phyloP scores from a whole-genome alignment of 352 stramenopile species.

The Phytophthora idaei region DNA sequence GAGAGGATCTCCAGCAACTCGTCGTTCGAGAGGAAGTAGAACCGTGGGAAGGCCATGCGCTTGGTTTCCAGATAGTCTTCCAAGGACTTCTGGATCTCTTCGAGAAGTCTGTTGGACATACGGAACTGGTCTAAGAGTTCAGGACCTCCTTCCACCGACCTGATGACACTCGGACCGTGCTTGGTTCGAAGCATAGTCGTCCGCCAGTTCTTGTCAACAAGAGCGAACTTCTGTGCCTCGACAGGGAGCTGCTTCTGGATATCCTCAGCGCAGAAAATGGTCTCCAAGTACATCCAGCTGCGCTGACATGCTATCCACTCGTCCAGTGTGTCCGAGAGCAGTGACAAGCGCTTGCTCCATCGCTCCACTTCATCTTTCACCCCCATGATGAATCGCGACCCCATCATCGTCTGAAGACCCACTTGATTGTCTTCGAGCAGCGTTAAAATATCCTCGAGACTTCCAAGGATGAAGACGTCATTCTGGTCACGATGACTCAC shows the following conservation, averaged over 20 bases:
- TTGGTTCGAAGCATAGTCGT: constrained; percentile 82
- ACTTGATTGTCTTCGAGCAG: constrained; percentile 93
- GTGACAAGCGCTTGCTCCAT: constrained; percentile 89
- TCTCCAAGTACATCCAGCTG: constrained; percentile 92
- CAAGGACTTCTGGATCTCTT: constrained; percentile 92
- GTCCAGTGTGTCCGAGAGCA: constrained; percentile 84
- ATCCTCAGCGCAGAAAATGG: constrained; percentile 89
- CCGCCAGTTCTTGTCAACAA: constrained; percentile 90
- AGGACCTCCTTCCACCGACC: constrained; percentile 69
- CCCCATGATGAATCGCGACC: constrained; percentile 90
- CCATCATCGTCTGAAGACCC: constrained; percentile 93
- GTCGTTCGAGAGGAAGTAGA: constrained; percentile 94
- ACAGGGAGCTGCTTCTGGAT: constrained; percentile 90
- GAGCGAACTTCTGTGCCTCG: constrained; percentile 84
- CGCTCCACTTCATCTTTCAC: constrained; percentile 91
- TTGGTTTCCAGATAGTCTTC: constrained; percentile 94
- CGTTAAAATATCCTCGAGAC: constrained; percentile 90
- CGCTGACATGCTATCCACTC: constrained; percentile 87
- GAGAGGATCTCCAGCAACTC: constrained; percentile 92
- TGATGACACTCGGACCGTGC: constrained; percentile 76
- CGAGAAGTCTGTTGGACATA: constrained; percentile 83
- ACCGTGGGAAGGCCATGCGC: constrained; percentile 91
- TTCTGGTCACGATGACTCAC: constrained; percentile 86
- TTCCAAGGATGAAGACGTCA: constrained; percentile 91
- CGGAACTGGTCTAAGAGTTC: constrained; percentile 86